Evolutionary conservation across 2,329 filamentous ascomycete genomes (phyloP).

Genomic region (Aureobasidium leucospermi): DNA sequence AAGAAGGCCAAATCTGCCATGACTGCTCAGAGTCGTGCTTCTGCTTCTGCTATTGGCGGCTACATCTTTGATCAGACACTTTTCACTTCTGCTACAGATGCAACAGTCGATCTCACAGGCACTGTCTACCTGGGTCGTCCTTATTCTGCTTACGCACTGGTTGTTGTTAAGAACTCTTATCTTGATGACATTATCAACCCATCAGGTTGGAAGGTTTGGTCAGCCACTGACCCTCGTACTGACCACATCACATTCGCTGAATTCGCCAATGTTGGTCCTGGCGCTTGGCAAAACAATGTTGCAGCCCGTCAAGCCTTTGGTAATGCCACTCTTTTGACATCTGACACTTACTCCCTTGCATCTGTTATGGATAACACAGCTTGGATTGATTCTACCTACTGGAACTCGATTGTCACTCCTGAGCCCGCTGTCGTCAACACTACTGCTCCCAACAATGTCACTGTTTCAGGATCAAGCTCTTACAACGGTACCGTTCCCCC

Average conservation of each 20-base stretch:
- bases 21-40: slow-evolving; percentile 33
- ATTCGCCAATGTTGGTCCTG: slow-evolving; percentile 22
- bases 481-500: slow-evolving; percentile 30
- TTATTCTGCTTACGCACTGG: slow-evolving; percentile 20
- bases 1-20: slow-evolving; percentile 30
- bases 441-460: slow-evolving; percentile 21
- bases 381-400: slow-evolving; percentile 36
- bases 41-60: slow-evolving; percentile 28
- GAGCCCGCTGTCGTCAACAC: slow-evolving; percentile 19
- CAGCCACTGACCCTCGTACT: slow-evolving; percentile 20
- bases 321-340: slow-evolving; percentile 30
- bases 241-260: slow-evolving; percentile 21
- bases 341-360: slow-evolving; percentile 28
- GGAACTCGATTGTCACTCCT: slow-evolving; percentile 31
- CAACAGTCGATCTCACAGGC: slow-evolving; percentile 30
- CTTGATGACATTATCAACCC: slow-evolving; percentile 19
- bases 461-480: slow-evolving; percentile 22
- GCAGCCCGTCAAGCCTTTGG: slow-evolving; percentile 31
- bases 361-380: slow-evolving; percentile 30
- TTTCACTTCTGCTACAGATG: slow-evolving; percentile 23
- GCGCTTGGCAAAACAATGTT: slow-evolving; percentile 30
- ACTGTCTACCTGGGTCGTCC: slow-evolving; percentile 20
- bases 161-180: slow-evolving; percentile 22
- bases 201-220: slow-evolving; percentile 26
- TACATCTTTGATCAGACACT: slow-evolving; percentile 32